Evolutionary conservation across 1,139 yeast species (phyloP).

Genomic region (Candida anutae): DNA sequence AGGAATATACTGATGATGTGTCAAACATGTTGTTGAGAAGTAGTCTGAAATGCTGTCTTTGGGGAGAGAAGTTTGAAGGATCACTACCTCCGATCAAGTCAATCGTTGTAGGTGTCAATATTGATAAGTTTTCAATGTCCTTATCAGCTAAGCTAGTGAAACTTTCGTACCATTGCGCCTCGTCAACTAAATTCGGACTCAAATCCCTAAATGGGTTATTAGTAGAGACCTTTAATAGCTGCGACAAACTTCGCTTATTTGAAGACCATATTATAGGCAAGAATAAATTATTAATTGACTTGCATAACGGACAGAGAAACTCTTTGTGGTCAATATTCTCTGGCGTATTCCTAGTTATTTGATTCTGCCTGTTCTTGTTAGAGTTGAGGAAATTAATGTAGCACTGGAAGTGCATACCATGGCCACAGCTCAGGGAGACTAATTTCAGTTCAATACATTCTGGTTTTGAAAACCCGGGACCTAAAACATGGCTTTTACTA

Average conservation of each 20-base stretch:
- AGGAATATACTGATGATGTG: slow-evolving; percentile 27
- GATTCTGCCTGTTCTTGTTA: slow-evolving; percentile 50
- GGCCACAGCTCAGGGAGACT: slow-evolving; percentile 82
- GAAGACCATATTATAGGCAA: slow-evolving; percentile 58
- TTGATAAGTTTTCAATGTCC: slow-evolving; percentile 19
- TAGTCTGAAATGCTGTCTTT: slow-evolving; percentile 21
- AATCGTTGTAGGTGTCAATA: slow-evolving; percentile 18
- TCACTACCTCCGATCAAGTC: slow-evolving; percentile 17
- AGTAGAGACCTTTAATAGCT: slow-evolving; percentile 12
- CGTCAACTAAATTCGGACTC: slow-evolving; percentile 10
- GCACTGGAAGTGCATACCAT: slow-evolving; percentile 85
- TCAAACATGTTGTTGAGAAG: slow-evolving; percentile 30
- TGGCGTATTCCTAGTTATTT: slow-evolving; percentile 76
- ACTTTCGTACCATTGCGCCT: slow-evolving; percentile 19
- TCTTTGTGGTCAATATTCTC: slow-evolving; percentile 66
- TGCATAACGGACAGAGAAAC: slow-evolving; percentile 85
- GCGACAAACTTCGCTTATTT: slow-evolving; percentile 25
- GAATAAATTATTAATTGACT: slow-evolving; percentile 76
- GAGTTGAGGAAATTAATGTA: slow-evolving; percentile 55
- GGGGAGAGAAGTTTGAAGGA: slow-evolving; percentile 5
- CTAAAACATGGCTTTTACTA: slow-evolving; percentile 41
- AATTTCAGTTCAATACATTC: slow-evolving; percentile 37
- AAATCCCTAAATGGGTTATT: slow-evolving; percentile 12
- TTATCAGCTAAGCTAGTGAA: slow-evolving; percentile 14
- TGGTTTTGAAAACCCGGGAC: slow-evolving; percentile 60